Evolutionary conservation across 2,329 filamentous ascomycete species (phyloP).

Genomic region (Clonostachys chloroleuca): DNA sequence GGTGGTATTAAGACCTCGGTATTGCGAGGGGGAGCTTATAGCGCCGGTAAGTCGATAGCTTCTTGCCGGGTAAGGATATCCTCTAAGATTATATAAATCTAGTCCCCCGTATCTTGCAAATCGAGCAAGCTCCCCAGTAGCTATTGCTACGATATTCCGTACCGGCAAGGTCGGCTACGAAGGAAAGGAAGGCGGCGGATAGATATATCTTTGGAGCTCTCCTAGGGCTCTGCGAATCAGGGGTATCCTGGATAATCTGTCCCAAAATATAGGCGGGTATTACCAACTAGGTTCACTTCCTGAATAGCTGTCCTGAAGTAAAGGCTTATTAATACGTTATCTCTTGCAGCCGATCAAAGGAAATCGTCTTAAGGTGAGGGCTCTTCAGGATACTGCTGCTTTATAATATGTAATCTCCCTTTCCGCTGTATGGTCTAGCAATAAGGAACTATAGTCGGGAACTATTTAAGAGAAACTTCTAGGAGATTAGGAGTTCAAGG

Average conservation of each 20-base stretch:
- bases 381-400: too few relatives aligned
- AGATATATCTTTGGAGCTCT: background rate
- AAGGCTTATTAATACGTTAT: too few relatives aligned
- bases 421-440: too few relatives aligned
- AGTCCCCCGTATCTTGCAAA: slow-evolving; percentile 15
- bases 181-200: background rate
- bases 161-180: background rate
- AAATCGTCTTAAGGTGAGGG: too few relatives aligned
- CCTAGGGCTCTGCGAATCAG: background rate
- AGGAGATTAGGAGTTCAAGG: too few relatives aligned
- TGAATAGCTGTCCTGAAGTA: too few relatives aligned
- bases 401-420: too few relatives aligned
- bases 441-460: too few relatives aligned
- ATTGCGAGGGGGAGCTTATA: background rate
- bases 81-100: slow-evolving; percentile 13
- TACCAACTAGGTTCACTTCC: background rate
- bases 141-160: background rate
- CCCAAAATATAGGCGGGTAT: background rate
- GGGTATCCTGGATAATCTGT: background rate
- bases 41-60: background rate
- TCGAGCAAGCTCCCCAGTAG: slow-evolving; percentile 7
- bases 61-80: background rate
- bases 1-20: background rate
- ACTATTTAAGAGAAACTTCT: too few relatives aligned
- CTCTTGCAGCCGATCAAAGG: too few relatives aligned